Percentiles rank a stretch among this genome's conserved stretches.
Conservation (phyloP, 1,284 basidiomycete genomes). For the Moesziomyces parantarcticus region DNA sequence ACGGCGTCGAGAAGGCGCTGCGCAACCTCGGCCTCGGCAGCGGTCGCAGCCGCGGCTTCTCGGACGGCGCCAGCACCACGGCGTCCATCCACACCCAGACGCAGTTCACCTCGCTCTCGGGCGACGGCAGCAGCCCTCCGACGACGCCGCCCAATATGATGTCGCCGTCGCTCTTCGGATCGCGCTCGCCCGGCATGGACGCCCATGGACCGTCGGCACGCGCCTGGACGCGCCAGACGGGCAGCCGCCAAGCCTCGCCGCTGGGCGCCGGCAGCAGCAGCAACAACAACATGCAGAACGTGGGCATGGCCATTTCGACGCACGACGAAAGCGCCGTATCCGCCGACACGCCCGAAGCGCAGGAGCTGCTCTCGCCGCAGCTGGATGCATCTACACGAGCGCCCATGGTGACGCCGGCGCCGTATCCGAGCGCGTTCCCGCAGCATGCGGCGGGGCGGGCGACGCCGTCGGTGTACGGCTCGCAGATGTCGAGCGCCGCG, state of each 20-base stretch:
- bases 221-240: conserved; percentile 9
- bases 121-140: conserved; percentile 39
- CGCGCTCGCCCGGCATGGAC: conserved; percentile 16
- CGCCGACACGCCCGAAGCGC: conserved; percentile 17
- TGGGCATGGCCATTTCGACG: conserved; percentile 41
- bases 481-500: conserved; percentile 19
- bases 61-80: conserved; percentile 39
- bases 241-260: conserved; percentile 31
- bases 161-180: conserved; percentile 27
- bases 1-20: conserved; percentile 37
- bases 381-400: conserved; percentile 8
- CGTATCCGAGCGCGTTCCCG: conserved; percentile 22
- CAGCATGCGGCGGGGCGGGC: conserved; percentile 13
- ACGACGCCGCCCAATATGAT: conserved; percentile 34
- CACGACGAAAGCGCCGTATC: conserved; percentile 28
- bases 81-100: conserved; percentile 52
- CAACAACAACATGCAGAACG: conserved; percentile 9
- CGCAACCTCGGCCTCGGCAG: conserved; percentile 23
- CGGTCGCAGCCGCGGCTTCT: conserved; percentile 32
- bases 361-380: conserved; percentile 15
- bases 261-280: conserved; percentile 12
- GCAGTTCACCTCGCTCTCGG: conserved; percentile 44
- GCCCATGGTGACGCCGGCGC: background rate
- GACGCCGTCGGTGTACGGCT: conserved; percentile 23
- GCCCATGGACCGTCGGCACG: conserved; percentile 11